Base-by-base conservation (phyloP, 768 basidiomycete species). In the Trametes elegans region DNA sequence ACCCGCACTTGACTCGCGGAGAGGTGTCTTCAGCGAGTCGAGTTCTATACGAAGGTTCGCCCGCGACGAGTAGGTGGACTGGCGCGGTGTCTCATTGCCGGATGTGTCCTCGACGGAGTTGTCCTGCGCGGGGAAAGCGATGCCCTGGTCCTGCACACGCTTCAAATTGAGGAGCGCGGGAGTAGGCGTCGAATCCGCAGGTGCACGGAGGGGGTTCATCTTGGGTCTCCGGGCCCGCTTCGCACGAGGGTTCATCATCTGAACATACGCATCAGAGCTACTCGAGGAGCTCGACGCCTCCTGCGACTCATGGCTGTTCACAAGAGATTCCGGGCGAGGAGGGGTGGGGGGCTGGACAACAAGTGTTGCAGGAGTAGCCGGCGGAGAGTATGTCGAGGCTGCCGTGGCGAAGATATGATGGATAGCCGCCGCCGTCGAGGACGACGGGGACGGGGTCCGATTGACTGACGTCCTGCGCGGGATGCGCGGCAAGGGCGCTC, bases 401-500 rank as follows among this genome's bases (percentile, higher is more conserved):
- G 66, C 68, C 34, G 83, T 73, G 42, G 84, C 78, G 31, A 87
- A 82, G 48, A 88, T 74, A 47, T 79, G 73, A 14, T 85, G 84
- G 21, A 87, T 78, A 47, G 85, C 78, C 5, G 73, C 73, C 5
- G 57, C 26, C 13, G 53, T 49, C 7, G 58, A 46, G 5, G 57
- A 53, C 0, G 57, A 29, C 18, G 49, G 28, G 23, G 58, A 35
- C 24, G 58, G 48, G 1, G 45, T 41, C 31, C 57, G 40, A 19
- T 55, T 29, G 64, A 68, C 26, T 41, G 61, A 46, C 70, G 67
- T 67, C 43, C 85, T 74, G 49, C 84, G 79, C 32, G 88, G 84
- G 48, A 88, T 75, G 46, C 79, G 73, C 14, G 86, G 85, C n/a
- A 87, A 78, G 50, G 85, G 79, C 7, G 73, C 72, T 2, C 80